phyloP scores from a whole-genome alignment of 2,329 filamentous ascomycete species.

The Cytospora chrysosperma region DNA sequence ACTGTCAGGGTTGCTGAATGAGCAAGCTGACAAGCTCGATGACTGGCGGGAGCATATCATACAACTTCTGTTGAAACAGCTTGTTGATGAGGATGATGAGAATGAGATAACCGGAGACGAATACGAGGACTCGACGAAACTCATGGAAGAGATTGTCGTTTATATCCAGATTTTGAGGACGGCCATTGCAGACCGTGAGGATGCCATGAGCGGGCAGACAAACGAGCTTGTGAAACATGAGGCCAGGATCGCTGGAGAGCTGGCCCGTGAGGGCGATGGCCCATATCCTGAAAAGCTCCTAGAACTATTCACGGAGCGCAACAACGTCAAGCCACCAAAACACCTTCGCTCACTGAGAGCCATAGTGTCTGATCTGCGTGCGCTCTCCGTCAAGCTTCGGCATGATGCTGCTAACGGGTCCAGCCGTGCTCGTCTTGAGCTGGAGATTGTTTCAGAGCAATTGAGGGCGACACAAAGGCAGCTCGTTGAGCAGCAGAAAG shows the following conservation, averaged over 20 bases:
- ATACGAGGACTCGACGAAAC: constrained; percentile 81
- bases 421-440: constrained; percentile 59
- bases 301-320: constrained; percentile 44
- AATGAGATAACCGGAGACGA: constrained; percentile 82
- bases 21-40: constrained; percentile 68
- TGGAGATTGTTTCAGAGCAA: constrained; percentile 62
- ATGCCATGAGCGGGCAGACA: constrained; percentile 72
- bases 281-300: constrained; percentile 66
- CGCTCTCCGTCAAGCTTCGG: constrained; percentile 58
- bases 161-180: constrained; percentile 79
- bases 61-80: constrained; percentile 67
- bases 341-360: constrained; percentile 66
- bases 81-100: constrained; percentile 75
- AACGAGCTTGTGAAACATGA: constrained; percentile 76
- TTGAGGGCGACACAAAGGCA: constrained; percentile 59
- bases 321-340: constrained; percentile 45
- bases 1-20: constrained; percentile 66
- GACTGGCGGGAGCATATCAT: constrained; percentile 74
- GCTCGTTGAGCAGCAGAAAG: constrained; percentile 52
- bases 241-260: constrained; percentile 57
- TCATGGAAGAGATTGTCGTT: constrained; percentile 85
- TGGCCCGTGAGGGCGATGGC: constrained; percentile 63
- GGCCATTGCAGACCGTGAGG: constrained; percentile 74
- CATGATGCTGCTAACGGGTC: constrained; percentile 55
- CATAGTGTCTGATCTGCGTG: constrained; percentile 67